Percentiles rank a stretch among this genome's conserved stretches.
Conservation (phyloP, 2,329 filamentous ascomycete genomes). For the Fonsecaea erecta region DNA sequence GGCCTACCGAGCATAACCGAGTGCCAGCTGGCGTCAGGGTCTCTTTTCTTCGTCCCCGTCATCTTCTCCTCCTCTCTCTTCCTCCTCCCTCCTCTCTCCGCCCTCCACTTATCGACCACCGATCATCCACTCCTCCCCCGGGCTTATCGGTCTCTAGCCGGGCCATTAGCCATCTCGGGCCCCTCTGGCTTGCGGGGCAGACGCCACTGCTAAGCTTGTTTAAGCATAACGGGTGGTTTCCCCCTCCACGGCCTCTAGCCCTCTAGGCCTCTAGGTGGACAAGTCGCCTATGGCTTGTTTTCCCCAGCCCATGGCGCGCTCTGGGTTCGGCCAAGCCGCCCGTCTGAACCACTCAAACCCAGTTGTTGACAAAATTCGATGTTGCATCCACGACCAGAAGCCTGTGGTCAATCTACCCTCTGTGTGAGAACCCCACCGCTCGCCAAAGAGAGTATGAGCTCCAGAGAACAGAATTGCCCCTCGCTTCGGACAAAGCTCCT, state of each 20-base stretch:
- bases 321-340: not conserved
- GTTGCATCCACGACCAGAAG: not conserved
- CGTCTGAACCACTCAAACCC: not conserved
- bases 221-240: constrained; percentile 2
- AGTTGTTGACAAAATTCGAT: not conserved
- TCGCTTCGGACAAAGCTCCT: constrained; percentile 18
- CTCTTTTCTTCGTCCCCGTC: not conserved
- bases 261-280: not conserved
- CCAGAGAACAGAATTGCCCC: constrained; percentile 13
- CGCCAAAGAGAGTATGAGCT: not conserved
- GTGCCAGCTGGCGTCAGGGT: not conserved
- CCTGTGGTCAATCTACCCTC: constrained; percentile 4
- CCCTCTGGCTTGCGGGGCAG: not conserved
- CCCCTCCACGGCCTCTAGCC: not conserved
- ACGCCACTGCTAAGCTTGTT: constrained; percentile 11
- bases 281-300: not conserved
- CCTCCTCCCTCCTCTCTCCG: not conserved
- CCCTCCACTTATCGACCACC: not conserved
- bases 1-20: not conserved
- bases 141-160: not conserved
- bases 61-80: not conserved
- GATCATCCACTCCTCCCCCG: not conserved
- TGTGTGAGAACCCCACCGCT: constrained; percentile 9
- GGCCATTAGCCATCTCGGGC: not conserved
- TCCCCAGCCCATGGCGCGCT: not conserved